Conservation (phyloP, 805 yeast genomes). For the Schwanniomyces vanrijiae region DNA sequence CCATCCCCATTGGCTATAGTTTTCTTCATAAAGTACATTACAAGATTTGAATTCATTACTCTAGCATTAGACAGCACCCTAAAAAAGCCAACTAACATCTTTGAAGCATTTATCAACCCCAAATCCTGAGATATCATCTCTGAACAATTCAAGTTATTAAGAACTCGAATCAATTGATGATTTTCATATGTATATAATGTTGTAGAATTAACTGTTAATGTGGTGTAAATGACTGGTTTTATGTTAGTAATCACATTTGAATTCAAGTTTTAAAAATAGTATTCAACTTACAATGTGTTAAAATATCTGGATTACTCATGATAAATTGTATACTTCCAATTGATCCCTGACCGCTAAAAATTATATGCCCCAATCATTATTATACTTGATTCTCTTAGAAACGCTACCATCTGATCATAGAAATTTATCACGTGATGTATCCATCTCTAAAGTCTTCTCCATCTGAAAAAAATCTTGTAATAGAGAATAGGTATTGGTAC, state of each 20-base stretch:
- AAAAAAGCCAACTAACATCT: slow-evolving; percentile 39
- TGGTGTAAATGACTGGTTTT: slow-evolving; percentile 40
- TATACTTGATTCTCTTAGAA: no score
- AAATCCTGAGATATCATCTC: slow-evolving; percentile 56
- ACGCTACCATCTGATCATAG: no score
- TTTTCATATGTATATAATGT: slow-evolving; percentile 61
- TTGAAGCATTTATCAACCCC: slow-evolving; percentile 52
- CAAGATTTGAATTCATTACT: slow-evolving; percentile 28
- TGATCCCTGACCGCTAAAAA: background rate
- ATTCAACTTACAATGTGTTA: slow-evolving; percentile 22
- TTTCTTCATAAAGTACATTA: slow-evolving; percentile 52
- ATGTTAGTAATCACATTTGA: slow-evolving; percentile 12
- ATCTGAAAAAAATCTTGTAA: background rate
- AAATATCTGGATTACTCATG: slow-evolving; percentile 19
- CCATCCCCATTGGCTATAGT: slow-evolving; percentile 40
- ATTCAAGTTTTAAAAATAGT: background rate
- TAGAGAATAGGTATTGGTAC: background rate
- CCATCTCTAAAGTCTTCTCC: background rate
- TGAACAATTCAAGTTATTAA: slow-evolving; percentile 48
- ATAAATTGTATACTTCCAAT: background rate
- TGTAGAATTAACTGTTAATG: slow-evolving; percentile 55
- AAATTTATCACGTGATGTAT: background rate
- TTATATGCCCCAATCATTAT: no score
- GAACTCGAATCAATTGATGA: slow-evolving; percentile 37
- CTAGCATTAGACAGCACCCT: slow-evolving; percentile 24